phyloP scores from a whole-genome alignment of 2,329 filamentous ascomycete genomes.

The Aspergillus spinulosporus region DNA sequence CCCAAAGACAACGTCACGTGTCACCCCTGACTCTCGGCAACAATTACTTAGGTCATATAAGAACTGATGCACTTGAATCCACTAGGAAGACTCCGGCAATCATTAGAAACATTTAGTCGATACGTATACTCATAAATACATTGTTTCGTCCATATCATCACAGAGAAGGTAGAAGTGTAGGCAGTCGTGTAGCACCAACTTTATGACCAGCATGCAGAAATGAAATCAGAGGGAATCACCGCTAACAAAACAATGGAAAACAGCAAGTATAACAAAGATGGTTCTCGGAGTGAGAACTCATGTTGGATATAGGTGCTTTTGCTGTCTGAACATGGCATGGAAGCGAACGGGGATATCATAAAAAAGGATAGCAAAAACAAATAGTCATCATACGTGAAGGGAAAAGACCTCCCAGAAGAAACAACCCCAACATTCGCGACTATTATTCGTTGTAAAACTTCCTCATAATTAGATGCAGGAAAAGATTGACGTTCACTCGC shows the following conservation, averaged over 20 bases:
- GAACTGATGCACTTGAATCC: not conserved
- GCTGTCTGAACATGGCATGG: slow-evolving; percentile 18
- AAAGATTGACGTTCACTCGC: slow-evolving; percentile 91
- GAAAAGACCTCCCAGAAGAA: slow-evolving; percentile 13
- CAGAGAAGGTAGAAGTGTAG: slow-evolving; percentile 12
- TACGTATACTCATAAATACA: slow-evolving; percentile 26
- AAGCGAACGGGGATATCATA: slow-evolving; percentile 18
- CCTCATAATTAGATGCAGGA: slow-evolving; percentile 96
- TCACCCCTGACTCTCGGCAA: slow-evolving; percentile 28
- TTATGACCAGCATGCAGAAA: slow-evolving; percentile 13
- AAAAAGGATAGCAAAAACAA: slow-evolving; percentile 10
- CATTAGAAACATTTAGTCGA: slow-evolving; percentile 8
- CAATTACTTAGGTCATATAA: no score
- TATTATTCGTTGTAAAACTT: slow-evolving; percentile 77
- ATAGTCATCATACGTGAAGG: slow-evolving; percentile 16
- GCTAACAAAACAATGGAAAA: slow-evolving; percentile 6
- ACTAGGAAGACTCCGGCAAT: not conserved
- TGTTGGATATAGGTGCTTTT: slow-evolving; percentile 11
- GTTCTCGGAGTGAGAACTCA: not conserved
- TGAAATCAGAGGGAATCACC: slow-evolving; percentile 8
- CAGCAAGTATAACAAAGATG: not conserved
- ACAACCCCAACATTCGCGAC: slow-evolving; percentile 18
- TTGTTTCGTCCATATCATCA: slow-evolving; percentile 27
- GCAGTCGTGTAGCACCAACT: slow-evolving; percentile 1
- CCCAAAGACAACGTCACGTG: slow-evolving; percentile 32